Evolutionary conservation across 768 basidiomycete species (phyloP).

Genomic region (Tephrocybe sp.): DNA sequence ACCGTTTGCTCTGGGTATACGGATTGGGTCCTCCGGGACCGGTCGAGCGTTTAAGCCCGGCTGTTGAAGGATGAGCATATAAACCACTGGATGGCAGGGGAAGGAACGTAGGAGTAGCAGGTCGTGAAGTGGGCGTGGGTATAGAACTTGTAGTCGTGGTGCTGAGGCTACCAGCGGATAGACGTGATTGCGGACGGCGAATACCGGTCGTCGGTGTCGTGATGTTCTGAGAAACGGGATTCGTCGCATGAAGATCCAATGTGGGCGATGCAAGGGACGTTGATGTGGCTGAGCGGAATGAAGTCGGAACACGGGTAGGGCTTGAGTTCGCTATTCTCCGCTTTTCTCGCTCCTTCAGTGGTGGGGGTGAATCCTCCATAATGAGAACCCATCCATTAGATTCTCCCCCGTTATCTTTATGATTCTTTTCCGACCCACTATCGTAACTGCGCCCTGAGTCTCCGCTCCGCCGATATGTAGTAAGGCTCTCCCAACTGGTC

Average conservation of each 20-base stretch:
- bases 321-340: conserved; percentile 54
- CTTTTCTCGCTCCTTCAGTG: conserved; percentile 57
- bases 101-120: conserved; percentile 74
- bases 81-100: conserved; percentile 62
- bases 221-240: conserved; percentile 41
- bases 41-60: conserved; percentile 61
- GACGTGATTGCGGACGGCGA: conserved; percentile 70
- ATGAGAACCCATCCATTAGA: conserved; percentile 85
- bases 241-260: conserved; percentile 34
- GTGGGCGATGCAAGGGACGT: conserved; percentile 48
- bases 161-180: conserved; percentile 57
- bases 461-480: conserved; percentile 40
- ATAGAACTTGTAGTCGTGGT: conserved; percentile 61
- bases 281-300: conserved; percentile 49
- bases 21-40: conserved; percentile 45
- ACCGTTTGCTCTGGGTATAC: conserved; percentile 51
- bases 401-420: conserved; percentile 54
- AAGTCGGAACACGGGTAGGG: conserved; percentile 52
- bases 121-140: conserved; percentile 67
- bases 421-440: conserved; percentile 41
- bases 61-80: conserved; percentile 39
- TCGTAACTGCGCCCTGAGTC: conserved; percentile 50
- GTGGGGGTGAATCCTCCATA: conserved; percentile 84
- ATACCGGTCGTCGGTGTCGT: conserved; percentile 39
- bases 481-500: conserved; percentile 42